Evolutionary conservation across 2,329 filamentous ascomycete species (phyloP), one percentile per base, ranked within the genome.

Genomic region (Cadophora sp.): DNA sequence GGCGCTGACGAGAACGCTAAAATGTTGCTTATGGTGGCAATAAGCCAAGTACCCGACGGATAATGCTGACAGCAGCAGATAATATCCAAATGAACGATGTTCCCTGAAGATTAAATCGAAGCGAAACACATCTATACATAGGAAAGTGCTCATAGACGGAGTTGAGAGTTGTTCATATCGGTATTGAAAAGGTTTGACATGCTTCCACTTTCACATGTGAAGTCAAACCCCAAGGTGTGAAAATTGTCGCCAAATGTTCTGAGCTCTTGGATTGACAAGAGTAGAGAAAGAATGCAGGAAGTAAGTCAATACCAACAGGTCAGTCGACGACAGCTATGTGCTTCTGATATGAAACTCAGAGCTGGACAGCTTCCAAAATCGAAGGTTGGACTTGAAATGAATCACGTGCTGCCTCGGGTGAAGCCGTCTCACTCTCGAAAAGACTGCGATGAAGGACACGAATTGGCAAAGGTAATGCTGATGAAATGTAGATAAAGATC

Each of bases 1-100:
- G 14, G 22, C 7, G 55, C 55, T 58, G 55, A 58, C 55, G 34
- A 37, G 55, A 40, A 58, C 55, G n/a, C 34, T 40, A 58, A 37
- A 58, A 4, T 58, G 37, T n/a, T n/a, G 16, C 55, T 34, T 40
- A 58, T 58, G 14, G 27, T 34, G 29, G 27, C 51, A 16, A 34
- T 2, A 29, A 29, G 11, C 40, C 40, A 16, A 16, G 40, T 16
- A 43, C 16, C 40, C 40, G 40, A 16, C 40, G 14, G 22, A 2
- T 12, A 24, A n/a, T 34, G 16, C 34, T 58, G 55, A 34, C 55
- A 37, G 55, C 27, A 16, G 40, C 6, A 4, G 40, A 3, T 43
- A 16, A 43, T 12, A 43, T 43, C 12, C 40, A 14, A 43, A 16
- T 14, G 16, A 12, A 19, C 11, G 40, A 19, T 16, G 40, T 14